Percentiles rank a stretch among this genome's conserved stretches.
These are phyloP conservation scores for Phylloporus sp. DNA, from an alignment of 768 basidiomycete genomes.

Conservation along the genomic window DNA sequence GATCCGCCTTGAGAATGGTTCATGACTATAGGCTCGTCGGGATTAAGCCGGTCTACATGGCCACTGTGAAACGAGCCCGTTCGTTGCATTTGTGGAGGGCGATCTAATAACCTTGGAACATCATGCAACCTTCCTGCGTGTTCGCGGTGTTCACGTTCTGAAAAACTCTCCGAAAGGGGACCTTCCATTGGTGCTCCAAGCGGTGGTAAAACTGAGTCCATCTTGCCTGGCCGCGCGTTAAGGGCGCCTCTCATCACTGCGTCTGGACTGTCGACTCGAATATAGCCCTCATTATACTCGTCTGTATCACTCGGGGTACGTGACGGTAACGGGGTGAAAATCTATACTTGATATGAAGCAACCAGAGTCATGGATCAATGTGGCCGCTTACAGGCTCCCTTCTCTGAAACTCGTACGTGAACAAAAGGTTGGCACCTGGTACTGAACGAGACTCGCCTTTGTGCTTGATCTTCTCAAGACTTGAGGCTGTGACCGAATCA, in stretches of 20 bases:
- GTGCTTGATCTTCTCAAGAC: constrained; percentile 26
- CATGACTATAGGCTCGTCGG: constrained; percentile 23
- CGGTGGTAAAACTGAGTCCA: constrained; percentile 19
- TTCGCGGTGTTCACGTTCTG: constrained; percentile 23
- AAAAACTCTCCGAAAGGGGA: constrained; percentile 17
- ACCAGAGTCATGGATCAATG: background rate
- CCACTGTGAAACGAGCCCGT: constrained; percentile 21
- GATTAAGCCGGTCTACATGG: constrained; percentile 13
- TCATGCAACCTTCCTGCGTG: constrained; percentile 17
- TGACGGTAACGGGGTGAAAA: constrained; percentile 33
- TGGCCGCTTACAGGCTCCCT: constrained; percentile 28
- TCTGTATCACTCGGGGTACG: constrained; percentile 32
- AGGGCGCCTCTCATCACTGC: constrained; percentile 31
- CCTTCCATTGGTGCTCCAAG: constrained; percentile 19
- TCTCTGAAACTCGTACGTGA: constrained; percentile 24
- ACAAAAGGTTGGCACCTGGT: background rate
- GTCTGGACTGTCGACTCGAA: constrained; percentile 30
- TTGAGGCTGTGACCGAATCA: constrained; percentile 19
- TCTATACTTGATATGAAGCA: constrained; percentile 14
- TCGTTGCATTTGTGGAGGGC: constrained; percentile 15
- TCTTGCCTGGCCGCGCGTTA: constrained; percentile 29
- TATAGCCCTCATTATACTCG: constrained; percentile 30
- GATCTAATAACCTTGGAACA: constrained; percentile 23
- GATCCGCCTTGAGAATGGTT: constrained; percentile 16
- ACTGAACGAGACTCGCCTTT: constrained; percentile 18